Base-by-base conservation (phyloP, 2,329 filamentous ascomycete species). In the Calonectria fujianensis region DNA sequence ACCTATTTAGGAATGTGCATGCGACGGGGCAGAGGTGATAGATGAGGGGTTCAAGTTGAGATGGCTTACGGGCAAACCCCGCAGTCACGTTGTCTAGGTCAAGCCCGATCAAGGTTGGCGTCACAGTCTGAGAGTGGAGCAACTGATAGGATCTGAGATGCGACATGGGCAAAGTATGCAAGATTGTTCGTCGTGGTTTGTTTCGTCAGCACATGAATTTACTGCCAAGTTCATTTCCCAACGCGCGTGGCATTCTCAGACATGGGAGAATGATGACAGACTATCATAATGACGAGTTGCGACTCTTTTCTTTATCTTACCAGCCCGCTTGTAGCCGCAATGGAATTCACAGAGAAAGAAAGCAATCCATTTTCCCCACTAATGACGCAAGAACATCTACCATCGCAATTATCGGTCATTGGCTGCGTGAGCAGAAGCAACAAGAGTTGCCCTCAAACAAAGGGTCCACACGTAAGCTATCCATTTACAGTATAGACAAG, bases 101-200 rank as follows among this genome's bases (percentile, higher is more conserved):
- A 61, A 39, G n/a, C n/a, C 54, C 54, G 20, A 61, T 61, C 16
- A 35, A 61, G 54, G 32, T 39, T 61, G 54, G 54, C 54, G 54
- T 27, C 13, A 24, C 18, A 20, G 10, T n/a, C 18, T 4, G 24
- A 61, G 37, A 39, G 54, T 61, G 54, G 54, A n/a, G 32, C 54
- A 27, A n/a, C 9, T 13, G n/a, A 39, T 24, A 35, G 35, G 54
- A 61, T 61, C 32, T 61, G 54, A 61, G 20, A 39, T 61, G 18
- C n/a, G 54, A 18, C 18, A 59, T 39, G 35, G 20, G 32, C 32
- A 29, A 61, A 7, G 11, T 3, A 24, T 27, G 31, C 32, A 35
- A 39, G 32, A n/a, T 8, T 45, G 4, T 20, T 8, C 18, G 4
- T n/a, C 1, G 9, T 9, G 7, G 7, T n/a, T 45, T n/a, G 18